These are phyloP conservation scores for Torulaspora indica DNA, from an alignment of 805 yeast genomes.

Conservation along the genomic window DNA sequence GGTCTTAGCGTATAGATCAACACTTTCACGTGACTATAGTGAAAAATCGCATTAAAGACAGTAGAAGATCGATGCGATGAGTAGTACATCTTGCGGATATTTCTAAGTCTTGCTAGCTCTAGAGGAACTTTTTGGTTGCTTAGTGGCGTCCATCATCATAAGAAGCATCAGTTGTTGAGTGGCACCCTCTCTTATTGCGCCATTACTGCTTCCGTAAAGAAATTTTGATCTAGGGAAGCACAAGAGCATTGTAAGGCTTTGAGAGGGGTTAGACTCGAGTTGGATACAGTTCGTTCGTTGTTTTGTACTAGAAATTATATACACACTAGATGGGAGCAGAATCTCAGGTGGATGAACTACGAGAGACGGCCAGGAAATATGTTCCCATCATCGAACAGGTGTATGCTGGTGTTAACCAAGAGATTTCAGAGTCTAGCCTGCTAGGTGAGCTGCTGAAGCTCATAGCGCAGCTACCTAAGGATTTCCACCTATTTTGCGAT, in stretches of 20 bases:
- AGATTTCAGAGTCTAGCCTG: constrained; percentile 28
- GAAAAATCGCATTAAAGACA: neutral
- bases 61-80: neutral
- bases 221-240: constrained; percentile 1
- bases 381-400: constrained; percentile 28
- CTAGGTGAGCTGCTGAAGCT: constrained; percentile 41
- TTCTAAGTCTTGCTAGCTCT: neutral
- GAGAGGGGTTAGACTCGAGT: too few relatives aligned
- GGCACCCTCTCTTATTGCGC: neutral
- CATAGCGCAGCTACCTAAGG: constrained; percentile 30
- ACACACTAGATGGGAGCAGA: constrained; percentile 14
- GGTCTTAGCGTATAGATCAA: neutral
- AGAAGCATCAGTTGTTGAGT: neutral
- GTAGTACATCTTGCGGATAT: neutral
- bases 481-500: constrained; percentile 55
- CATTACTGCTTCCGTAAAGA: neutral
- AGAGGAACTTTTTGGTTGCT: neutral
- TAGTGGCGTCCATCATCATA: too few relatives aligned
- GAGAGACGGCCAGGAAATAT: constrained; percentile 20
- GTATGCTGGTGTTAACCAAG: constrained; percentile 27
- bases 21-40: neutral
- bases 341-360: constrained; percentile 10
- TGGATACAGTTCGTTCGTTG: neutral
- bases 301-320: constrained; percentile 3
- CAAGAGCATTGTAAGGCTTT: neutral